These are phyloP conservation scores for Avena eriantha DNA, from an alignment of 176 grass and related monocot species.

Conservation along the genomic window DNA sequence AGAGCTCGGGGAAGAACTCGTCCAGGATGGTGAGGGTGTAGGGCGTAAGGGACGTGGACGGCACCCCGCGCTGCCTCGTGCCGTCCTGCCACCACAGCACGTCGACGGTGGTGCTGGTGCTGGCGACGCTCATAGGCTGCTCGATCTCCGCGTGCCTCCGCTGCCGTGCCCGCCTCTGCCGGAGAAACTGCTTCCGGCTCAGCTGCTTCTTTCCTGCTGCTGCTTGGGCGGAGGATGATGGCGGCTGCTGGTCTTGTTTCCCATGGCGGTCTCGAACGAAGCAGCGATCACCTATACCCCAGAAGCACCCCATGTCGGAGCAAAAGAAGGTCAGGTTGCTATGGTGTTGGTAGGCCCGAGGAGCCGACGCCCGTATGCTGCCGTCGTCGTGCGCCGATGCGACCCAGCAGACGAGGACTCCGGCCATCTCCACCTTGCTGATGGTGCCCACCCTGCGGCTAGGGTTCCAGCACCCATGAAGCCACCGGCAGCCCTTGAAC, in stretches of 20 bases:
- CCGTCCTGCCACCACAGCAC: constrained; percentile 44
- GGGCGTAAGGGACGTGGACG: background rate
- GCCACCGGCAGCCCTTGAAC: background rate
- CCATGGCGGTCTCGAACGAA: background rate
- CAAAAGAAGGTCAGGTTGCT: background rate
- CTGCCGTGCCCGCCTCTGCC: background rate
- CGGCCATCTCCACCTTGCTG: background rate
- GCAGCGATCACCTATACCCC: background rate
- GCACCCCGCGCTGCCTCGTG: background rate
- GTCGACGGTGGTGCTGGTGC: background rate
- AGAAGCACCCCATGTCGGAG: background rate
- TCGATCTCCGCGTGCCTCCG: background rate
- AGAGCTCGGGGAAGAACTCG: background rate
- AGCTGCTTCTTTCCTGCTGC: background rate
- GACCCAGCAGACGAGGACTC: constrained; percentile 24
- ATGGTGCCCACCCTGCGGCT: background rate
- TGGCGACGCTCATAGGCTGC: background rate
- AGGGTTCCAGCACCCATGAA: background rate
- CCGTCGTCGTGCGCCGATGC: background rate
- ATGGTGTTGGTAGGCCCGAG: background rate
- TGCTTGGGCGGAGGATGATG: background rate
- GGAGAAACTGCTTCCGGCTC: background rate
- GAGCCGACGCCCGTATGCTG: background rate
- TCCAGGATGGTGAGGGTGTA: too few relatives aligned
- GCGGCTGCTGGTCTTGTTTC: background rate